These are phyloP conservation scores for Penicillium sp. DNA, from an alignment of 2,329 filamentous ascomycete genomes.

Conservation along the genomic window DNA sequence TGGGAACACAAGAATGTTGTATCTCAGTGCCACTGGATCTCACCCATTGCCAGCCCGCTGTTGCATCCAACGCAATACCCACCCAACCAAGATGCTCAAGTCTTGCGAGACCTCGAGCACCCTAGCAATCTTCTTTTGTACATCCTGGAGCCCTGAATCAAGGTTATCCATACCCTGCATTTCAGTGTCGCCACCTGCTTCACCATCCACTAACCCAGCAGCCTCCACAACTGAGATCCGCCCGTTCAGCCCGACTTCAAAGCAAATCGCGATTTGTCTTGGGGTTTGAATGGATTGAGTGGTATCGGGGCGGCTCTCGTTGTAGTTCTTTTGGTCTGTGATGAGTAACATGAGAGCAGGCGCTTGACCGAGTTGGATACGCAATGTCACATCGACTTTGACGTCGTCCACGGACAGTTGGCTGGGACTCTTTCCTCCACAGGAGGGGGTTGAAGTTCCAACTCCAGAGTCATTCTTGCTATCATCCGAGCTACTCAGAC, in stretches of 20 bases:
- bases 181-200: conserved; percentile 18
- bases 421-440: neutral
- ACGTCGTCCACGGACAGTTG: conserved; percentile 25
- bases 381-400: conserved; percentile 41
- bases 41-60: conserved; percentile 29
- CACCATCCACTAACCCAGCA: conserved; percentile 34
- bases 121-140: conserved; percentile 38
- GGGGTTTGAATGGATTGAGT: conserved; percentile 2
- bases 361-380: conserved; percentile 40
- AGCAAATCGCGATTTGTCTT: conserved; percentile 34
- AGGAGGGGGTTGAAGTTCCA: conserved; percentile 2
- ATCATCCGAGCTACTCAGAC: conserved; percentile 9
- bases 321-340: conserved; percentile 24
- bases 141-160: conserved; percentile 18
- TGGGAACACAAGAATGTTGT: neutral
- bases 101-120: conserved; percentile 48
- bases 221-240: conserved; percentile 41
- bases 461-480: neutral
- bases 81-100: conserved; percentile 46
- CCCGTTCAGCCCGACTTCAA: conserved; percentile 45
- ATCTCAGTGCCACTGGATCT: conserved; percentile 4
- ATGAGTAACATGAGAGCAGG: conserved; percentile 42
- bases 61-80: conserved; percentile 41
- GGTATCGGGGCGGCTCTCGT: conserved; percentile 10
- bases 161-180: conserved; percentile 20